phyloP scores from a whole-genome alignment of 768 basidiomycete species.

The Leccinum incarnatum region DNA sequence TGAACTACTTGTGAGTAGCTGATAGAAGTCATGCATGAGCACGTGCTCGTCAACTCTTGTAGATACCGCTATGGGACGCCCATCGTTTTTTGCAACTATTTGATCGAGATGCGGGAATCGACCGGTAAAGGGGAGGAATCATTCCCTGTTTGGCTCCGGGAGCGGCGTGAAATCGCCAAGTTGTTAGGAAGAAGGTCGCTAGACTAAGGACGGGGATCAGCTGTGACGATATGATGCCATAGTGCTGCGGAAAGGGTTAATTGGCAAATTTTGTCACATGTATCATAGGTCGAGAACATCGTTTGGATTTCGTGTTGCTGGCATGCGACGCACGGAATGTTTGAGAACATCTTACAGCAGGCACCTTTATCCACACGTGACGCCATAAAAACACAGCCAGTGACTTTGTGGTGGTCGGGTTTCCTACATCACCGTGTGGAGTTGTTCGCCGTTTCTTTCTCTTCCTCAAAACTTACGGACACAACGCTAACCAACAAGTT shows the following conservation, averaged over 20 bases:
- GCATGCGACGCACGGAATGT: too few species aligned
- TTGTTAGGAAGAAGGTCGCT: constrained; percentile 66
- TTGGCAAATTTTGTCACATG: too few species aligned
- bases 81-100: constrained; percentile 93
- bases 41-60: constrained; percentile 7
- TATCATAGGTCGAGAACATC: background rate
- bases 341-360: background rate
- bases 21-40: constrained; percentile 6
- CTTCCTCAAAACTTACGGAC: background rate
- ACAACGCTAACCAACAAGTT: background rate
- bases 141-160: constrained; percentile 81
- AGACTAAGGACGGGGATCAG: constrained; percentile 41
- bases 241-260: too few species aligned
- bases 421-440: constrained; percentile 18
- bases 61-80: constrained; percentile 88
- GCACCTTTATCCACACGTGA: constrained; percentile 20
- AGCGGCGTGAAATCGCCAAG: constrained; percentile 82
- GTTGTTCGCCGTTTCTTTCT: background rate
- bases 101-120: constrained; percentile 64
- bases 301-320: background rate
- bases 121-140: constrained; percentile 41
- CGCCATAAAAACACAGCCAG: constrained; percentile 16
- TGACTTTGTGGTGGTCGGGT: background rate
- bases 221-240: background rate
- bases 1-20: constrained; percentile 78